Evolutionary conservation across 1,284 basidiomycete genomes (phyloP).

Genomic region (Ustilago xerochloae): DNA sequence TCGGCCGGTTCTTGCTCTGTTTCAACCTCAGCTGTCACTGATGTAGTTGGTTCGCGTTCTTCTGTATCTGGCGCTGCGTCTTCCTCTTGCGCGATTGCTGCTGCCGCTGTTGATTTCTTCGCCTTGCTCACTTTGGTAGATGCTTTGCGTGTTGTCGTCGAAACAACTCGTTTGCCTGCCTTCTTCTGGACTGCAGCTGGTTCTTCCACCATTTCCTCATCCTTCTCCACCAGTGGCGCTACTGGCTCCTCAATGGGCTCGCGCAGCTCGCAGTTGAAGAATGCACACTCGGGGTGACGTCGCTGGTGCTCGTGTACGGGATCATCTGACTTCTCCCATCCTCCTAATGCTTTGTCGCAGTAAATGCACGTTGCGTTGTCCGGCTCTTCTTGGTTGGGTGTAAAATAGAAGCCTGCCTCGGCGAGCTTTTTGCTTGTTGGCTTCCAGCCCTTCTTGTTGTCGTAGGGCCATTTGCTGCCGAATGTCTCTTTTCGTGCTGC

Average conservation of each 20-base stretch:
- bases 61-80: background rate
- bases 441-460: conserved; percentile 67
- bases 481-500: conserved; percentile 63
- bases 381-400: conserved; percentile 55
- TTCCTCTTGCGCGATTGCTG: conserved; percentile 10
- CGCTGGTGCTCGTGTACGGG: conserved; percentile 64
- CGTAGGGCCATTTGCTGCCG: conserved; percentile 62
- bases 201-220: conserved; percentile 1
- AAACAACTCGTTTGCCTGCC: conserved; percentile 36
- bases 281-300: conserved; percentile 62
- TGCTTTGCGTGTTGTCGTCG: conserved; percentile 27
- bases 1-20: conserved; percentile 14
- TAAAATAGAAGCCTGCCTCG: conserved; percentile 66
- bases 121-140: conserved; percentile 23
- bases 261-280: conserved; percentile 59
- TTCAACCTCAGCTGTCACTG: background rate
- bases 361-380: conserved; percentile 67
- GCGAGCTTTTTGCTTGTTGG: conserved; percentile 67
- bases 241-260: background rate
- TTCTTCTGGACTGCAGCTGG: conserved; percentile 4
- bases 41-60: background rate
- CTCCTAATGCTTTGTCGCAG: conserved; percentile 61
- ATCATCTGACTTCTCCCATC: conserved; percentile 68
- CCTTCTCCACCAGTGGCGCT: background rate
- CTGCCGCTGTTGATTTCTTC: conserved; percentile 8